These are phyloP conservation scores for Amanita phalloides DNA, from an alignment of 768 basidiomycete genomes.

Conservation along the genomic window DNA sequence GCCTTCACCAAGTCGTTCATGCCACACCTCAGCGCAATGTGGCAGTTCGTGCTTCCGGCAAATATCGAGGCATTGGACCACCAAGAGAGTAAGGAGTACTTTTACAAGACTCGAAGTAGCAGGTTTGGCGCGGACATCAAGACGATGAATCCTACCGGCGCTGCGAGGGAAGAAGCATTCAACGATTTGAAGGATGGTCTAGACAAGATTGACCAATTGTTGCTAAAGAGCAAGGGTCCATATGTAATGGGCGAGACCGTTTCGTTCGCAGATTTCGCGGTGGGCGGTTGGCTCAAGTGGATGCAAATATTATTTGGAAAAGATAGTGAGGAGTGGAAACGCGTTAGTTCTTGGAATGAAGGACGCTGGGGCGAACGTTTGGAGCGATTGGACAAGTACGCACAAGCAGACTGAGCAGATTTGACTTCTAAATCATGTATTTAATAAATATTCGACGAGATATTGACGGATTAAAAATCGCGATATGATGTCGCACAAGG, in stretches of 20 bases:
- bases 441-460: not conserved
- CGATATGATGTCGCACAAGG: too few relatives aligned
- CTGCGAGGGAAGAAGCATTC: slow-evolving; percentile 20
- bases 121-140: slow-evolving; percentile 25
- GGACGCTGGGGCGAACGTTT: slow-evolving; percentile 1
- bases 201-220: slow-evolving; percentile 17
- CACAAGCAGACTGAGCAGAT: not conserved
- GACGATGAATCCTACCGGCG: slow-evolving; percentile 18
- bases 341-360: not conserved
- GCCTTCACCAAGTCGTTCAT: slow-evolving; percentile 15
- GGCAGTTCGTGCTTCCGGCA: not conserved
- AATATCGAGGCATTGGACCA: slow-evolving; percentile 9
- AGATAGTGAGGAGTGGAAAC: slow-evolving; percentile 4
- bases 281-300: not conserved
- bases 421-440: not conserved
- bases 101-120: slow-evolving; percentile 22
- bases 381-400: slow-evolving; percentile 1
- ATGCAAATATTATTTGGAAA: not conserved
- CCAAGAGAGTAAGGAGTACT: slow-evolving; percentile 17
- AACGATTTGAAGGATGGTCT: slow-evolving; percentile 22
- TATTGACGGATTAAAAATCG: not conserved
- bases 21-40: slow-evolving; percentile 5
- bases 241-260: slow-evolving; percentile 18
- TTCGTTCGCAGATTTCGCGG: not conserved
- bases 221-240: slow-evolving; percentile 5